Evolutionary conservation across 768 basidiomycete species (phyloP), one percentile per base, ranked within the genome.

Genomic region (Rossbeevera mucosa): DNA sequence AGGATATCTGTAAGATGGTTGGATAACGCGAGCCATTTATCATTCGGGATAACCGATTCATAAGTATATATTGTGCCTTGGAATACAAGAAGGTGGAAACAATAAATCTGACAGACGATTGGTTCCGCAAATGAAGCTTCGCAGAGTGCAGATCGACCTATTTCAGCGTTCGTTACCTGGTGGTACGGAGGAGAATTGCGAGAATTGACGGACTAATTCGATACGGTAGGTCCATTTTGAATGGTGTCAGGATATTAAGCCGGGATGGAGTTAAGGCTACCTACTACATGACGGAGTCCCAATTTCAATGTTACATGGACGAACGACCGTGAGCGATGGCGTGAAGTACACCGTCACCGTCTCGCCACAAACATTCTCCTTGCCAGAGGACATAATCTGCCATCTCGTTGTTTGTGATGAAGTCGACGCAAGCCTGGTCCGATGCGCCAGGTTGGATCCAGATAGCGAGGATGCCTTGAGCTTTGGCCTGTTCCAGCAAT

Each of bases 381-480:
- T 88, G 86, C 64, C 80, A 82, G 46, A 94, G 78, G n/a, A 89
- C 87, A 53, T 76, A 76, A 62, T 83, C 82, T 29, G 74, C 70
- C 58, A 92, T 68, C 4, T 74, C 79, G 47, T 85, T 82, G 52
- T 82, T 78, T 36, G 80, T 76, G 64, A 94, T 82, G 60, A 79
- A 94, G 14, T 74, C 61, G 14, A 74, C 68, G 44, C 93, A 89
- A 3, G 70, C 69, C 14, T 73, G 76, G 60, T 91, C 85, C 57
- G 86, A 83, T 7, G 91, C 89, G 20, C 91, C 91, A 7, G 93
- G 93, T 66, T 95, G 93, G 26, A 94, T 78, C 93, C 93, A 95
- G 41, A 93, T 75, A 3, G 83, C 77, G 5, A 84, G 86, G n/a
- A 90, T 68, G n/a, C 69, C 68, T n/a, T 82, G 78, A n/a, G 76